Conservation (phyloP, 2,329 filamentous ascomycete species). For the Hypomyces rosellus region DNA sequence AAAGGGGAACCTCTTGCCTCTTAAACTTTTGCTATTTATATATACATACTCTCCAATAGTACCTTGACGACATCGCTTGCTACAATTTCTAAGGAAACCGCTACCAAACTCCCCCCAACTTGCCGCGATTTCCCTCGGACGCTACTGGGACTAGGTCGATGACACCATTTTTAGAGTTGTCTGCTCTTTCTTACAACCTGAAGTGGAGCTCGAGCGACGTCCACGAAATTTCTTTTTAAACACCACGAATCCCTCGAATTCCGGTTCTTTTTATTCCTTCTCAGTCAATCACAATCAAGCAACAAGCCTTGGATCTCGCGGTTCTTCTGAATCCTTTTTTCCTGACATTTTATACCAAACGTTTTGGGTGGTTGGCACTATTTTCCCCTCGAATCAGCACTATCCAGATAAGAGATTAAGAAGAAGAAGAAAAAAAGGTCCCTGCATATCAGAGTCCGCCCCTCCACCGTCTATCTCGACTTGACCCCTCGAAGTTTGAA, state of each 20-base stretch:
- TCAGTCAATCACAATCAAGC: too few species aligned
- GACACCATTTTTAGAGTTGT: slow-evolving; percentile 17
- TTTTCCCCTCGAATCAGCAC: neutral
- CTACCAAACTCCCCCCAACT: neutral
- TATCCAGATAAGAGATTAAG: neutral
- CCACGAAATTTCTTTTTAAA: neutral
- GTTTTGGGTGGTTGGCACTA: neutral
- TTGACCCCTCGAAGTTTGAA: neutral
- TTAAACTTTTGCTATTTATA: too few species aligned
- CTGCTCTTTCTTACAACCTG: slow-evolving; percentile 4
- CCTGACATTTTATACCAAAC: too few species aligned
- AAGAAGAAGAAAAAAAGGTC: slow-evolving; percentile 10
- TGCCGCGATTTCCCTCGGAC: neutral
- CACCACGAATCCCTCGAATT: neutral
- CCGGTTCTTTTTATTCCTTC: neutral
- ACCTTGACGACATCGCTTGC: neutral
- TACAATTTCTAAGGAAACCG: too few species aligned
- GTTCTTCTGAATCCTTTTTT: too few species aligned
- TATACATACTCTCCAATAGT: too few species aligned
- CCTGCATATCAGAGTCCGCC: slow-evolving; percentile 8
- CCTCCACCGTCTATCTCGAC: neutral
- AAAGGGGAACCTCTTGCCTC: too few species aligned
- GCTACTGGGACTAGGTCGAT: slow-evolving; percentile 9
- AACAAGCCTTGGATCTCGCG: too few species aligned
- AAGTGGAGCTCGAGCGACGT: slow-evolving; percentile 3